These are phyloP conservation scores for Andrographis paniculata DNA, from an alignment of 305 asterid species.

Conservation along the genomic window DNA sequence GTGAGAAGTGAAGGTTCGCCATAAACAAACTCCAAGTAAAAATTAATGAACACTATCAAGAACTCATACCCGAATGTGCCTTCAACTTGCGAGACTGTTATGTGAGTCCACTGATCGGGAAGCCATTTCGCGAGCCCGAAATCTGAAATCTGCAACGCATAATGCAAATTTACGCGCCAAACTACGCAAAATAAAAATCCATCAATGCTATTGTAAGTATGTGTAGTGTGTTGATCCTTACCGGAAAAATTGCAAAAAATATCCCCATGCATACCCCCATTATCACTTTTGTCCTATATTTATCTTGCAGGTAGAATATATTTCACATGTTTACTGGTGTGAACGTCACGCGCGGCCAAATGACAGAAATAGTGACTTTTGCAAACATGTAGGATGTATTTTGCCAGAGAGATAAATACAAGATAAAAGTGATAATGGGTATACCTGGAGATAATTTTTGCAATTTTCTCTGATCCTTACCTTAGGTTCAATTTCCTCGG, in stretches of 20 bases:
- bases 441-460: too few relatives aligned
- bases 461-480: too few relatives aligned
- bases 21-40: not conserved
- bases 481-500: slow-evolving; percentile 83
- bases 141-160: slow-evolving; percentile 72
- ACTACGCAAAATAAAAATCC: not conserved
- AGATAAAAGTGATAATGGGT: too few relatives aligned
- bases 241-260: too few relatives aligned
- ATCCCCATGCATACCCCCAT: too few relatives aligned
- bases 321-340: too few relatives aligned
- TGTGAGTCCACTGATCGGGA: slow-evolving; percentile 94
- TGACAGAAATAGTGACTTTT: too few relatives aligned
- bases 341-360: too few relatives aligned
- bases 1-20: slow-evolving; percentile 5
- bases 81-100: slow-evolving; percentile 78
- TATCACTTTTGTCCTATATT: too few relatives aligned
- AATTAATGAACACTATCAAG: slow-evolving; percentile 5
- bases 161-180: slow-evolving; percentile 20
- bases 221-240: not conserved
- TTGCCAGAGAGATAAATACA: too few relatives aligned
- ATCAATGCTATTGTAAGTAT: not conserved
- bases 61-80: slow-evolving; percentile 99
- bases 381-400: too few relatives aligned
- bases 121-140: slow-evolving; percentile 99
- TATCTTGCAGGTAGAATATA: too few relatives aligned